phyloP scores from a whole-genome alignment of 305 asterid species.

The Fraxinus ornus region DNA sequence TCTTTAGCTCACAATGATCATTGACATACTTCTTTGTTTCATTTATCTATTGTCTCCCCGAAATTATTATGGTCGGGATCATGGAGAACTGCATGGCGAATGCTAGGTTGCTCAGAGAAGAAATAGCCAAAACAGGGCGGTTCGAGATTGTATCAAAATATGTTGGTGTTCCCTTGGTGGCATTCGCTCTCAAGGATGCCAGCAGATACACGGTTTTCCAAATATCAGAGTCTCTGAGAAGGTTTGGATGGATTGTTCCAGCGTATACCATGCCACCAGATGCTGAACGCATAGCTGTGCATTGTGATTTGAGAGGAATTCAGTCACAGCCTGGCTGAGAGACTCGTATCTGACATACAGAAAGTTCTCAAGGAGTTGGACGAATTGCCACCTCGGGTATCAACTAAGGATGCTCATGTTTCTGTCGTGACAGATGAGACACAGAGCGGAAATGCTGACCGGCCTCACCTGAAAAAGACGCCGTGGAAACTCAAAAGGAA shows the following conservation, averaged over 20 bases:
- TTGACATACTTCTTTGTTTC: neutral
- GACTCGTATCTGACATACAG: conserved; percentile 27
- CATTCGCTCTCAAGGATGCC: conserved; percentile 32
- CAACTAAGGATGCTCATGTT: neutral
- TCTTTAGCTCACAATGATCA: neutral
- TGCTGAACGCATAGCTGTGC: conserved; percentile 20
- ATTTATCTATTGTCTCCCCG: neutral
- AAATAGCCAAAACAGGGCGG: conserved; percentile 21
- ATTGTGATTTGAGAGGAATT: conserved; percentile 29
- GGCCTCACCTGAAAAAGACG: neutral
- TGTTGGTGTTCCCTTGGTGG: conserved; percentile 33
- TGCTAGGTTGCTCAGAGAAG: conserved; percentile 29
- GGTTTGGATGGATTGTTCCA: conserved; percentile 32
- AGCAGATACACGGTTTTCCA: conserved; percentile 28
- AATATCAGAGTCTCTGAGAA: conserved; percentile 27
- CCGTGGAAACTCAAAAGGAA: neutral
- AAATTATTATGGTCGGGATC: conserved; percentile 4
- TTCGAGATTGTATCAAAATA: conserved; percentile 33
- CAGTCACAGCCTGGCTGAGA: conserved; percentile 30
- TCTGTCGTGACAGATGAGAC: no score
- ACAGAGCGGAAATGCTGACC: conserved; percentile 5
- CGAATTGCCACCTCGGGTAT: conserved; percentile 11
- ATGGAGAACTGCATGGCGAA: conserved; percentile 38
- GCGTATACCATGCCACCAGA: conserved; percentile 29
- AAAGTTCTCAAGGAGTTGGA: conserved; percentile 36